Base-by-base conservation (phyloP, 2,329 filamentous ascomycete species). In the Diaporthe sp. region DNA sequence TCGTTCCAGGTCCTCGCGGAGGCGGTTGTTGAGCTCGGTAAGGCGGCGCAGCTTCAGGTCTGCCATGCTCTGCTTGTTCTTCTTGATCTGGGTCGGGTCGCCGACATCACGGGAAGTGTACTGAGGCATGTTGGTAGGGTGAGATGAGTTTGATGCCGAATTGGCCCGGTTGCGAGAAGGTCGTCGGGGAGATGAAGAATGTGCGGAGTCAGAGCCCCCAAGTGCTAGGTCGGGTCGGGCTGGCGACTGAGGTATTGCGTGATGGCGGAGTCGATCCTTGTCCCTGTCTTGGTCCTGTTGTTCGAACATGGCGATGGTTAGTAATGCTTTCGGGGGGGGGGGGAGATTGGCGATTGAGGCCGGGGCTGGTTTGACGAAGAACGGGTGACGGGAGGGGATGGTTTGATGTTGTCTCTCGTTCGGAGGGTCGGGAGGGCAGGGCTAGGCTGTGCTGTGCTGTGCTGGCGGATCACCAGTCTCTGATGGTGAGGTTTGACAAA, bases 61-160 rank as follows among this genome's bases (percentile, higher is more conserved):
- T 79, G 96, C 96, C 94, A 99, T 98, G 83, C 95, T 98, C 88
- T 98, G 97, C 89, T 98, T 98, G 88, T 97, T 98, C 88, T 96
- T 97, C 90, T 91, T 92, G 80, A 92, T 90, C 83, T 92, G 90
- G 80, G 89, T 90, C 83, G 90, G 90, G 82, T 93, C 91, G 84
- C 90, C 90, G 76, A 91, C 89, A 81, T 93, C 91, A 80, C 91
- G 89, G 65, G 91, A 92, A 74, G 90, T 92, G 85, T 92, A 93
- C 78, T 90, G 88, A 84, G 91, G 89, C 90, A 92, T 92, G 77
- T 83, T 88, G 83, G 76, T 75, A 75, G 79, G 73, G 72, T 73
- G 74, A 42, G 77, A 79, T 69, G 78, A 76, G 63, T 72, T 68
- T 76, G 77, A 70, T 75, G 73, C 70, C 61, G 76, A 74, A 55